phyloP scores from a whole-genome alignment of 441 rosid species.

The Gossypium laxum region DNA sequence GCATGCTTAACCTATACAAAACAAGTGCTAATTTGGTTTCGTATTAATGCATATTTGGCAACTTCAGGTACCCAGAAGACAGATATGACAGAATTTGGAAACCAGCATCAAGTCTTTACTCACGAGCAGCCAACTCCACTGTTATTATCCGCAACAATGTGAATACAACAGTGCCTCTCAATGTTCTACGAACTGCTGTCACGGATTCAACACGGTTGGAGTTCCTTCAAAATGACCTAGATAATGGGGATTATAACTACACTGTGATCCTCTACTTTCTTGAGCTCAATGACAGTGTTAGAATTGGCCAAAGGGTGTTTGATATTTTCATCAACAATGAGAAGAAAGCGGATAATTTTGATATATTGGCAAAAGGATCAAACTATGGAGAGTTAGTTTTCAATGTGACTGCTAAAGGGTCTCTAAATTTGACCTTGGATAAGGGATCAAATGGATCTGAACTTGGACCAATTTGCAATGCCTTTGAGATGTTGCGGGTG shows the following conservation, averaged over 20 bases:
- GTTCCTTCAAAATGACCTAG: slow-evolving; percentile 31
- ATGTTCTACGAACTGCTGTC: slow-evolving; percentile 44
- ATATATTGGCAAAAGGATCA: slow-evolving; percentile 33
- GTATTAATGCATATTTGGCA: neutral
- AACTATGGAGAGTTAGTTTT: slow-evolving; percentile 29
- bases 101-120: slow-evolving; percentile 18
- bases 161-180: slow-evolving; percentile 30
- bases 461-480: slow-evolving; percentile 57
- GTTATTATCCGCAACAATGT: slow-evolving; percentile 2
- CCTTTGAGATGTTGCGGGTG: slow-evolving; percentile 53
- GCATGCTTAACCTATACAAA: neutral
- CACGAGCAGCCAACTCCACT: neutral
- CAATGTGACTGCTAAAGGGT: slow-evolving; percentile 30
- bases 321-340: slow-evolving; percentile 38
- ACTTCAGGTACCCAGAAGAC: slow-evolving; percentile 49
- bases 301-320: slow-evolving; percentile 39
- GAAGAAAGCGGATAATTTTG: slow-evolving; percentile 25
- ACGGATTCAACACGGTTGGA: slow-evolving; percentile 26
- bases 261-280: slow-evolving; percentile 50
- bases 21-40: neutral
- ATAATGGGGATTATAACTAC: slow-evolving; percentile 28
- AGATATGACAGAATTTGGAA: slow-evolving; percentile 53
- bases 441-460: slow-evolving; percentile 31
- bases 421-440: slow-evolving; percentile 46
- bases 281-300: slow-evolving; percentile 31